Evolutionary conservation across 2,329 filamentous ascomycete genomes (phyloP), one percentile per base, ranked within the genome.

Genomic region (Aspergillus flavus): DNA sequence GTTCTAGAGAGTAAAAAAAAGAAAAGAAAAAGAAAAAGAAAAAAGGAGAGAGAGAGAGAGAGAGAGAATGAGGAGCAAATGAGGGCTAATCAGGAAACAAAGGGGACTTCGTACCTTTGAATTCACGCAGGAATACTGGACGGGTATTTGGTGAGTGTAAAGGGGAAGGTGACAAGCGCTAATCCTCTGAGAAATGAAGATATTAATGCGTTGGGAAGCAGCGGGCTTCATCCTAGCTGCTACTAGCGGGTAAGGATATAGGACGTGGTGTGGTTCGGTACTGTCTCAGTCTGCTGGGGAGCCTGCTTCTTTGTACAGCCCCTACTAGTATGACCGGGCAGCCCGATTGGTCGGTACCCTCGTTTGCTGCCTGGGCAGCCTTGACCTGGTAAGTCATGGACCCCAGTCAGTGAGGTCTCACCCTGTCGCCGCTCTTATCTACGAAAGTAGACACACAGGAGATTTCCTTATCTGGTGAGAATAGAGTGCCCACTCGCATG

Each of bases 321-420:
- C 4, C 4, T 26, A 26, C 4, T 64, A 56, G 54, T 41, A 53
- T 57, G 56, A 46, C 58, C 56, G 59, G n/a, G n/a, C n/a, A 21
- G n/a, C 63, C 63, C 7, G 56, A 62, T 64, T 67, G 59, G 61
- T 62, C 43, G 54, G 43, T 61, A 62, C 41, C 59, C 53, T 64
- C n/a, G 7, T 64, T 64, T 65, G 57, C 61, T 67, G 61, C 63
- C 57, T 65, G 10, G 10, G 26, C 26, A 28, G 6, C 26, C 26
- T 28, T 28, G 26, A 28, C 4, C 4, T 6, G 26, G 26, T 28
- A 28, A 28, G 26, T 28, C 26, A 28, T 28, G 26, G 26, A 28
- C 26, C 26, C 5, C 26, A 28, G 26, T 28, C 26, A 6, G 26
- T 28, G 26, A 3, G 26, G 26, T 28, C 26, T 28, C 26, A 28